Conservation (phyloP, 305 asterid species). For the Rubia tinctorum region DNA sequence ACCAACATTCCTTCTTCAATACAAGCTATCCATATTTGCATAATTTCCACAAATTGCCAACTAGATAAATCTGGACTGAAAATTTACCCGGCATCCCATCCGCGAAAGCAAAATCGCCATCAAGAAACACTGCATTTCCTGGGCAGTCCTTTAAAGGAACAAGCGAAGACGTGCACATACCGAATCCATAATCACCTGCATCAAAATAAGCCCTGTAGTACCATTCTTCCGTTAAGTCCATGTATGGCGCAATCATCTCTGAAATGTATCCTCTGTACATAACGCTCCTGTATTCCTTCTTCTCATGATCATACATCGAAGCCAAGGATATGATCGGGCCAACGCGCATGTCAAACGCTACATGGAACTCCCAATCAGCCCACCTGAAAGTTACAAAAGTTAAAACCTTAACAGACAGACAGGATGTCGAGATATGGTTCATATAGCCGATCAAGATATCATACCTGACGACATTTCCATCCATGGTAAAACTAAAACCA, state of each 20-base stretch:
- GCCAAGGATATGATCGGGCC: conserved; percentile 55
- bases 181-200: neutral
- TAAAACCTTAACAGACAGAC: no score
- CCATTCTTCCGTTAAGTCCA: conserved; percentile 2
- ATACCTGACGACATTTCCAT: neutral
- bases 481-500: neutral
- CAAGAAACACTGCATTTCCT: neutral
- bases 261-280: neutral
- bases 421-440: no score
- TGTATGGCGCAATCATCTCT: neutral
- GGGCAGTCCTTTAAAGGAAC: neutral
- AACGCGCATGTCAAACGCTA: conserved; percentile 61
- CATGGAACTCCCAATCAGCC: conserved; percentile 57
- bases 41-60: no score
- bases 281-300: neutral
- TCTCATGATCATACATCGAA: neutral
- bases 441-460: neutral
- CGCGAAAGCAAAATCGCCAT: neutral
- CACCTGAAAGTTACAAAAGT: conserved; percentile 30
- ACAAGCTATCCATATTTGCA: no score
- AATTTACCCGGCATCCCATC: neutral
- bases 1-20: no score
- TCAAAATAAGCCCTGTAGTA: neutral
- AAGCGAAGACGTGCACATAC: neutral
- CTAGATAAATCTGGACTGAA: no score